phyloP scores from a whole-genome alignment of 140 eudicot species.

The Anethum foeniculum region DNA sequence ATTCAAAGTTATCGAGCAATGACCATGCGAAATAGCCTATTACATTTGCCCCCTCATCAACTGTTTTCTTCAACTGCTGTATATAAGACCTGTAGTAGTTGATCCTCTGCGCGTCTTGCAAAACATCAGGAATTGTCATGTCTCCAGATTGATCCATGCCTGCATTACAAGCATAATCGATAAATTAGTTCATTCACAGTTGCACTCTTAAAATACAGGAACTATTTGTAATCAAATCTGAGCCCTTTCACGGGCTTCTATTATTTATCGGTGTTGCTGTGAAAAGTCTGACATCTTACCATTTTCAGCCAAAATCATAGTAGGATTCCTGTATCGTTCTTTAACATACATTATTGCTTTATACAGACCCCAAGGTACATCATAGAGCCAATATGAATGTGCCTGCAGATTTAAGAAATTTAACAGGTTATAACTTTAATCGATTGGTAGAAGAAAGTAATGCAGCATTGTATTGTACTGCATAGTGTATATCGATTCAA shows the following conservation, averaged over 20 bases:
- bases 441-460: not conserved
- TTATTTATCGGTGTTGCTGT: not conserved
- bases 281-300: conserved; percentile 26
- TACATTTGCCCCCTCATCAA: conserved; percentile 18
- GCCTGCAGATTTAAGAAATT: conserved; percentile 23
- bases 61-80: conserved; percentile 13
- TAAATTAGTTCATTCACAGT: not conserved
- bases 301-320: conserved; percentile 68
- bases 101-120: conserved; percentile 60
- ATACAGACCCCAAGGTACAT: conserved; percentile 88
- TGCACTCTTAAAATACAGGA: not conserved
- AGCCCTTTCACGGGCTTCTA: too few species aligned
- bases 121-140: conserved; percentile 48
- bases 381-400: conserved; percentile 45
- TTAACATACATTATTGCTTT: conserved; percentile 74
- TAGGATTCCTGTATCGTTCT: conserved; percentile 80
- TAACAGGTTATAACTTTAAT: not conserved
- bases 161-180: conserved; percentile 19
- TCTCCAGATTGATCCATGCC: conserved; percentile 94
- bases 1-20: conserved; percentile 23
- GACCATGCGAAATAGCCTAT: conserved; percentile 27
- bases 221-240: not conserved
- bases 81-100: conserved; percentile 43
- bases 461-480: not conserved
- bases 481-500: too few species aligned